These are phyloP conservation scores for Wickerhamiella nectarea DNA, from an alignment of 805 yeast species.

Conservation along the genomic window DNA sequence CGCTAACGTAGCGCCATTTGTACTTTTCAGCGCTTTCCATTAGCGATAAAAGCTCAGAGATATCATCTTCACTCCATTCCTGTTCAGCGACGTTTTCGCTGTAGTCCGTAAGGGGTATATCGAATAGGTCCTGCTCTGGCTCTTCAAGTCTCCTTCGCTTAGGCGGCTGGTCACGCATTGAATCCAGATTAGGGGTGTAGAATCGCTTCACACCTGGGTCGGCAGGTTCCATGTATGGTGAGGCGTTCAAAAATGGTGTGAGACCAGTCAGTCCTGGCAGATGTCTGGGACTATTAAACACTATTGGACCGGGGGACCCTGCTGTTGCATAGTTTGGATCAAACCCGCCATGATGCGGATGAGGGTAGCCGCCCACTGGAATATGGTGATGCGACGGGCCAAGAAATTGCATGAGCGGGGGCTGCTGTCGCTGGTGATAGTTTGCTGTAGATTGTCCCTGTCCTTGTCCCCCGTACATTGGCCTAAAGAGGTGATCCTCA, in stretches of 20 bases:
- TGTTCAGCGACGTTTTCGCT: slow-evolving; percentile 7
- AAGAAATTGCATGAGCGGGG: neutral
- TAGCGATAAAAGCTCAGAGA: slow-evolving; percentile 34
- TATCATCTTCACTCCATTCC: slow-evolving; percentile 33
- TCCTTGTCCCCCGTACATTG: neutral
- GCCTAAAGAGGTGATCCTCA: neutral
- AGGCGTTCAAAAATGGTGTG: slow-evolving; percentile 3
- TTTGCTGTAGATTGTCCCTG: neutral
- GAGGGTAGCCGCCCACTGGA: neutral
- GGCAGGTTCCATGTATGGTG: slow-evolving; percentile 3
- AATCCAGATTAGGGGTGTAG: too few relatives aligned
- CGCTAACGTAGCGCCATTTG: slow-evolving; percentile 48
- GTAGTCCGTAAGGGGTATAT: slow-evolving; percentile 15
- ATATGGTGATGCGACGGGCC: neutral
- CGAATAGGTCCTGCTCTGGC: slow-evolving; percentile 10
- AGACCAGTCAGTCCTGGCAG: neutral
- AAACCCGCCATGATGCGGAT: neutral
- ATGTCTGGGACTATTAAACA: neutral
- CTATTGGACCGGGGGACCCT: slow-evolving; percentile 8
- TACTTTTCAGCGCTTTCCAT: slow-evolving; percentile 40
- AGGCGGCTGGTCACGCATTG: too few relatives aligned
- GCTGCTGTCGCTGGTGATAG: neutral
- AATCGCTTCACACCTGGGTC: neutral
- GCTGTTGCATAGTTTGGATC: too few relatives aligned
- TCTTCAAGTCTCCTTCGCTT: neutral